A percentile compares a stretch with the other conserved stretches of the same genome.
phyloP scores from a whole-genome alignment of 441 rosid genomes.

The Adansonia madagascariensis region DNA sequence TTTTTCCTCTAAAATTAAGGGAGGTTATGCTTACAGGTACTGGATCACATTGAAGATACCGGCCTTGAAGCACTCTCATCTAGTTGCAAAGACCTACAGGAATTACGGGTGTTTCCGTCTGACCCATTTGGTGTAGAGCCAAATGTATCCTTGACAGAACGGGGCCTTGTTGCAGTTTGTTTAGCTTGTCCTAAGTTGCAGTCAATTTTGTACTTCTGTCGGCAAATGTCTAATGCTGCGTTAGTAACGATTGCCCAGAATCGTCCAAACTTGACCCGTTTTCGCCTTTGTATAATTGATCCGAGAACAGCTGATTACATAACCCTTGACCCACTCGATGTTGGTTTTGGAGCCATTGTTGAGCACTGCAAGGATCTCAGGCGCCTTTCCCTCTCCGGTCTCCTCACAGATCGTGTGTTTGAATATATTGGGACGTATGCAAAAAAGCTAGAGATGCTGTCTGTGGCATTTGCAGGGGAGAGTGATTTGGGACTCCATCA shows the following conservation, averaged over 20 bases:
- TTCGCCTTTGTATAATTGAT: slow-evolving; percentile 85
- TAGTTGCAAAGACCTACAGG: slow-evolving; percentile 72
- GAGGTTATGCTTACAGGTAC: slow-evolving; percentile 51
- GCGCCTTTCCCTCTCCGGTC: slow-evolving; percentile 86
- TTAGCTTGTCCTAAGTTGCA: slow-evolving; percentile 82
- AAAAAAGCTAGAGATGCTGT: slow-evolving; percentile 81
- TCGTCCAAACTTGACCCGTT: slow-evolving; percentile 68
- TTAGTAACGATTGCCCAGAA: slow-evolving; percentile 67
- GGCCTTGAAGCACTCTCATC: slow-evolving; percentile 74
- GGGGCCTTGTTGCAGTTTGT: slow-evolving; percentile 74
- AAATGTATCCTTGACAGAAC: slow-evolving; percentile 73
- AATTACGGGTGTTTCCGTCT: slow-evolving; percentile 89
- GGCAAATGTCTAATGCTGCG: slow-evolving; percentile 76
- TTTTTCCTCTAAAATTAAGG: slow-evolving; percentile 21
- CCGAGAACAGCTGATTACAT: slow-evolving; percentile 70
- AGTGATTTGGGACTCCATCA: slow-evolving; percentile 87
- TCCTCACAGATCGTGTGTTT: slow-evolving; percentile 77
- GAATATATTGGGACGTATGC: slow-evolving; percentile 77
- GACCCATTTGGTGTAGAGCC: slow-evolving; percentile 62
- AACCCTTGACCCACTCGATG: slow-evolving; percentile 78
- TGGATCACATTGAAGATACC: slow-evolving; percentile 84
- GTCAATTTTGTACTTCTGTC: slow-evolving; percentile 83
- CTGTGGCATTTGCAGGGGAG: slow-evolving; percentile 92
- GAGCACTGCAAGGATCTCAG: slow-evolving; percentile 77
- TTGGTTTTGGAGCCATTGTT: slow-evolving; percentile 89